Conservation (phyloP, 2,329 filamentous ascomycete genomes). For the Tolypocladium cylindrosporum region DNA sequence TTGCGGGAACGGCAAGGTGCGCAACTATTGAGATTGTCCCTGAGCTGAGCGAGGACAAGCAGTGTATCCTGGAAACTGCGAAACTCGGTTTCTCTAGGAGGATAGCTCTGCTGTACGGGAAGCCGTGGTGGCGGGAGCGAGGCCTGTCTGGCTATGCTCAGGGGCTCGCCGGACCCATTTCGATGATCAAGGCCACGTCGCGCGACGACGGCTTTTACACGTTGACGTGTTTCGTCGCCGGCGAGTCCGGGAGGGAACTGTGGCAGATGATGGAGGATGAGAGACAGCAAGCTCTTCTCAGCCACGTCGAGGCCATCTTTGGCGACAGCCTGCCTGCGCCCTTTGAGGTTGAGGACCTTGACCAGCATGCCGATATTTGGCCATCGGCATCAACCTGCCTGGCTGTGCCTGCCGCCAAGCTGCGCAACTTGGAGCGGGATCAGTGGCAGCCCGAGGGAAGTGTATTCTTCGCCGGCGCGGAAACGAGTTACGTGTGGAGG, state of each 20-base stretch:
- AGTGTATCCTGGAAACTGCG: constrained; percentile 7
- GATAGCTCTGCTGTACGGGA: constrained; percentile 7
- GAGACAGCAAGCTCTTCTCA: constrained; percentile 3
- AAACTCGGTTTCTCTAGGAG: constrained; percentile 8
- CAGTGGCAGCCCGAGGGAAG: constrained; percentile 10
- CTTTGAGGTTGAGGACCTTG: constrained; percentile 3
- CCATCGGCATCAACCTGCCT: constrained; percentile 2
- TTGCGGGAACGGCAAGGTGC: constrained; percentile 8
- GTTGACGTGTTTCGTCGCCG: constrained; percentile 10
- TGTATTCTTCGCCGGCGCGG: constrained; percentile 12
- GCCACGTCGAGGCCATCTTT: constrained; percentile 5
- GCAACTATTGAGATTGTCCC: constrained; percentile 7
- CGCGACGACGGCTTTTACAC: constrained; percentile 6
- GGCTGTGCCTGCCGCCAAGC: constrained; percentile 4
- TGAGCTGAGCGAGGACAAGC: constrained; percentile 8
- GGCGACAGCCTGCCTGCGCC: constrained; percentile 5
- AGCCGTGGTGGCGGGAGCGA: constrained; percentile 13
- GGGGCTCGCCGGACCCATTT: constrained; percentile 7
- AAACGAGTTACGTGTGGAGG: constrained; percentile 11
- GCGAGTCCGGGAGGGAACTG: constrained; percentile 8
- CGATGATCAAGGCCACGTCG: constrained; percentile 7
- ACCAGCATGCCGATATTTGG: background rate
- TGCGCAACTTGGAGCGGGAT: constrained; percentile 6
- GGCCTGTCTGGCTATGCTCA: constrained; percentile 9
- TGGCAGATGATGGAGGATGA: constrained; percentile 4